phyloP scores from a whole-genome alignment of 768 basidiomycete species.

The Agaricus subrufescens region DNA sequence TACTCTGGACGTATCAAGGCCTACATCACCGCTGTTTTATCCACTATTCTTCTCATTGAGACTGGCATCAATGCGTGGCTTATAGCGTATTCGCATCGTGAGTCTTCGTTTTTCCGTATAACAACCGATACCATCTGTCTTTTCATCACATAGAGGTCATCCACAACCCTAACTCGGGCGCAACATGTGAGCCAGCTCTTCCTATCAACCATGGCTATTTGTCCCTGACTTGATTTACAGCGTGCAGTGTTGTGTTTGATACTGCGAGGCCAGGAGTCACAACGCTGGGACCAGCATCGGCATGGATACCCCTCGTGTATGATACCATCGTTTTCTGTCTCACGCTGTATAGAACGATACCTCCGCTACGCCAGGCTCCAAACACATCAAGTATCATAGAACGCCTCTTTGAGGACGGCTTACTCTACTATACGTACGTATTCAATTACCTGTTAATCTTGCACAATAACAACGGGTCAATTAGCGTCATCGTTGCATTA shows the following conservation, averaged over 20 bases:
- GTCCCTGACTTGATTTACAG: conserved; percentile 14
- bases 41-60: conserved; percentile 36
- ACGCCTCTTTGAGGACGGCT: conserved; percentile 38
- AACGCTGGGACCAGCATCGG: conserved; percentile 38
- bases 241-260: conserved; percentile 40
- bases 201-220: neutral
- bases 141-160: conserved; percentile 26
- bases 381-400: conserved; percentile 34
- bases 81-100: conserved; percentile 47
- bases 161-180: conserved; percentile 32
- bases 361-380: conserved; percentile 24
- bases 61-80: conserved; percentile 48
- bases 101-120: conserved; percentile 14
- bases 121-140: neutral
- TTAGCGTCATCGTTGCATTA: conserved; percentile 41
- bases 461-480: neutral
- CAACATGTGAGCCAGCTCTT: conserved; percentile 23
- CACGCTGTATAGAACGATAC: conserved; percentile 33
- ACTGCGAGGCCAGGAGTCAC: conserved; percentile 24
- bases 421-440: conserved; percentile 41
- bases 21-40: conserved; percentile 23
- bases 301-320: conserved; percentile 46
- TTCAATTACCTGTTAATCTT: neutral
- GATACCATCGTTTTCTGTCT: conserved; percentile 38
- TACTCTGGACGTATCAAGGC: conserved; percentile 24